Base-by-base conservation (phyloP, 2,329 filamentous ascomycete genomes). In the Sphaceloma murrayae region DNA sequence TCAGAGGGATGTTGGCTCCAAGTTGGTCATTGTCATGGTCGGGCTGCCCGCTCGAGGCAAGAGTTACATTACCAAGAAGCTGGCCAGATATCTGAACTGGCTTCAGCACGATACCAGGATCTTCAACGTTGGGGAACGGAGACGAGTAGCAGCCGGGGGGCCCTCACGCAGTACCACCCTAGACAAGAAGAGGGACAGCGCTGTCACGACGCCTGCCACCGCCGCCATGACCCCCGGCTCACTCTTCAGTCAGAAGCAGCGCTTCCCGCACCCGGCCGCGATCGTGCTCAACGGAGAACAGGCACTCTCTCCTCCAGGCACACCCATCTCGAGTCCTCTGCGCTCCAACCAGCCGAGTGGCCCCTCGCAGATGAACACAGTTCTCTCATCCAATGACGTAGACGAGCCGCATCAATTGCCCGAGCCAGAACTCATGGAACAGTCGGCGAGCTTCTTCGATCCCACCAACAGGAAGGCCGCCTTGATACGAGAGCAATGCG, bases 11-110 rank as follows among this genome's bases (percentile, higher is more conserved):
- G 84, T 98, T 39, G 91, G 88, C 39, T 84, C 91, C 30, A 98
- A 98, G 70, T 72, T 98, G 50, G 86, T 96, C 59, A 94, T 98
- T 56, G 80, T 98, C 61, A 98, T 98, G 91, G 91, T 98, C 49
- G 91, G 91, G 51, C 68, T 98, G 55, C 91, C 91, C 2, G 91
- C 91, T 7, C 75, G 91, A 56, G 91, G 91, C 60, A 98, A 98
- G 68, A 95, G 88, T 45, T 98, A 98, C 66, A 94, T 98, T 57
- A 96, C 91, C 49, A 96, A 96, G 71, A 98, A 98, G 68, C 76
- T 98, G 51, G 84, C 91, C 48, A 77, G 91, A 49, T 98, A 96
- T 60, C 69, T 98, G 40, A 89, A 93, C 39, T 98, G 91, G 91
- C 79, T 95, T 57, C 91, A 98, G 59, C 89, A 98, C 64, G 85